phyloP scores from a whole-genome alignment of 2,329 filamentous ascomycete species.

The Arachnomyces sp. region DNA sequence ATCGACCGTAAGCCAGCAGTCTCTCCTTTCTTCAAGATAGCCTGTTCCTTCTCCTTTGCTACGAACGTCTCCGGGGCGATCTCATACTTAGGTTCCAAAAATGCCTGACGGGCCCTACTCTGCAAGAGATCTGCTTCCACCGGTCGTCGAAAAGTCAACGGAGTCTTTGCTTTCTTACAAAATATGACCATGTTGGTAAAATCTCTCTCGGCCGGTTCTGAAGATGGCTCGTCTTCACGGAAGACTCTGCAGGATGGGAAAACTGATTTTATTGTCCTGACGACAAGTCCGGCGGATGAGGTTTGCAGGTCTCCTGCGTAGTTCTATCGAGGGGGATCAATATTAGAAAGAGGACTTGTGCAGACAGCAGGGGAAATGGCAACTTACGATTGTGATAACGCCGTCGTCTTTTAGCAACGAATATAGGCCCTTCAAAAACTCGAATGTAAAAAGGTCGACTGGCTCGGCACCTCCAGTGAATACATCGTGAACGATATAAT shows the following conservation, averaged over 20 bases:
- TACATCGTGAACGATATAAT: conserved; percentile 96
- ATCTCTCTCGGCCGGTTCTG: conserved; percentile 50
- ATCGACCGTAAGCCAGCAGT: conserved; percentile 61
- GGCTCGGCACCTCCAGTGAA: conserved; percentile 96
- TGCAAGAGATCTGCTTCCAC: conserved; percentile 60
- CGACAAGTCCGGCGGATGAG: conserved; percentile 66
- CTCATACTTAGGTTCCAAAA: conserved; percentile 66
- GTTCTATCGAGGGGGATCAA: conserved; percentile 52
- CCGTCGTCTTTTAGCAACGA: conserved; percentile 68
- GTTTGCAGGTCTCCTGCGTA: conserved; percentile 84
- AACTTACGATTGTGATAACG: conserved; percentile 74
- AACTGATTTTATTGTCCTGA: conserved; percentile 71
- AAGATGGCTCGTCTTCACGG: conserved; percentile 58
- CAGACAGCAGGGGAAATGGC: neutral
- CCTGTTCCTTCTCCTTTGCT: conserved; percentile 35
- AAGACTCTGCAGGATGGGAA: conserved; percentile 91
- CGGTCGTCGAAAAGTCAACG: conserved; percentile 61
- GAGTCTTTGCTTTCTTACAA: conserved; percentile 60
- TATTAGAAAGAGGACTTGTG: neutral
- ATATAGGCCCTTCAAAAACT: conserved; percentile 68
- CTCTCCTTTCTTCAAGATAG: conserved; percentile 41
- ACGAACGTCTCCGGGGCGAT: conserved; percentile 42
- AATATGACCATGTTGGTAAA: conserved; percentile 97
- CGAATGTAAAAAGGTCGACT: conserved; percentile 73
- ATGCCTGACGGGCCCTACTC: conserved; percentile 62